Percentiles rank a stretch among this genome's conserved stretches.
These are phyloP conservation scores for Suillus occidentalis DNA, from an alignment of 768 basidiomycete genomes.

Conservation along the genomic window DNA sequence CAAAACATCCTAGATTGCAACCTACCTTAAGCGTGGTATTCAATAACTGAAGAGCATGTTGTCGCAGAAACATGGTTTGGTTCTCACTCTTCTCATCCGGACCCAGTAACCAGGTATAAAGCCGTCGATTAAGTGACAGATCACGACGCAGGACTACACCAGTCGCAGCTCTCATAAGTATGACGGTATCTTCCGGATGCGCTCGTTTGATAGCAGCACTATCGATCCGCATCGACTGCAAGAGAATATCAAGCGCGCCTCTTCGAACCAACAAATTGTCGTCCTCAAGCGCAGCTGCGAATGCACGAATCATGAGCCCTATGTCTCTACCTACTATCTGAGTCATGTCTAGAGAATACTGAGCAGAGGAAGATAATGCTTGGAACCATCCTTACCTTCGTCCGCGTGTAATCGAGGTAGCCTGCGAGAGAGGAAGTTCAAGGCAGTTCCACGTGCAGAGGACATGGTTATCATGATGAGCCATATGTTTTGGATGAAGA, in stretches of 20 bases:
- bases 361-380: conserved; percentile 5
- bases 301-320: conserved; percentile 92
- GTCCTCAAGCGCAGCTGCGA: conserved; percentile 89
- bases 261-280: conserved; percentile 89
- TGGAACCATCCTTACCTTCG: conserved; percentile 53
- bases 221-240: conserved; percentile 74
- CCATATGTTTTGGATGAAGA: conserved; percentile 97
- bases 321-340: conserved; percentile 80
- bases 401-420: conserved; percentile 68
- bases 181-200: conserved; percentile 68
- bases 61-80: conserved; percentile 70
- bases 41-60: conserved; percentile 73
- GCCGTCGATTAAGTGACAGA: conserved; percentile 85
- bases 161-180: conserved; percentile 84
- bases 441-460: conserved; percentile 76
- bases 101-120: conserved; percentile 93
- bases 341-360: conserved; percentile 50
- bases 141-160: conserved; percentile 92
- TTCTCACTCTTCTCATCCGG: conserved; percentile 73
- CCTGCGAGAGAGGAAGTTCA: conserved; percentile 84
- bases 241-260: conserved; percentile 79
- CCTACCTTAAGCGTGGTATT: conserved; percentile 65
- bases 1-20: conserved; percentile 4
- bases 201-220: conserved; percentile 69
- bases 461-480: conserved; percentile 90